These are phyloP conservation scores for Exophiala dermatitidis DNA, from an alignment of 2,329 filamentous ascomycete genomes.

Conservation along the genomic window DNA sequence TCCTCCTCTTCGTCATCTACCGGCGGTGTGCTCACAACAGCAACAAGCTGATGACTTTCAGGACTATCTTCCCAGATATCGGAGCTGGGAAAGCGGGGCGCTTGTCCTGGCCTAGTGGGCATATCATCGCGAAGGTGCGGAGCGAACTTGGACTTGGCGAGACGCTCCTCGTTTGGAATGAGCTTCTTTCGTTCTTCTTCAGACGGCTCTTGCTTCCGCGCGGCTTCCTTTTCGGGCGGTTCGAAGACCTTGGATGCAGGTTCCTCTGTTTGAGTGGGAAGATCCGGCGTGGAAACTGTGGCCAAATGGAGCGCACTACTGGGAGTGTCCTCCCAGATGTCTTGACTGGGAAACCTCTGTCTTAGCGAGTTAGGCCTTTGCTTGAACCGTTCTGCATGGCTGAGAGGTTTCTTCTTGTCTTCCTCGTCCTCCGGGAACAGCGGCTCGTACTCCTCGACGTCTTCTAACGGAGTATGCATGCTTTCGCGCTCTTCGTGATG, in stretches of 20 bases:
- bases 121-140: constrained; percentile 47
- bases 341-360: constrained; percentile 82
- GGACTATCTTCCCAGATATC: constrained; percentile 95
- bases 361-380: constrained; percentile 46
- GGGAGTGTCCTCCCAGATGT: constrained; percentile 95
- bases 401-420: constrained; percentile 48
- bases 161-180: constrained; percentile 32
- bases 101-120: constrained; percentile 46
- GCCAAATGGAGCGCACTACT: constrained; percentile 69
- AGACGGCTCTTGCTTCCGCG: constrained; percentile 35
- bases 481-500: constrained; percentile 47
- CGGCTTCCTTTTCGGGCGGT: constrained; percentile 43
- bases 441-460: constrained; percentile 91
- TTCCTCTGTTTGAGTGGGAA: constrained; percentile 38
- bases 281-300: constrained; percentile 75
- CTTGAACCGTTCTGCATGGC: constrained; percentile 51
- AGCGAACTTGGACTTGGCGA: constrained; percentile 33
- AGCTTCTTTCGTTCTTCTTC: constrained; percentile 36
- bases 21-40: constrained; percentile 56
- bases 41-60: constrained; percentile 71
- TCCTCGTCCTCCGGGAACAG: constrained; percentile 73
- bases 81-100: constrained; percentile 76
- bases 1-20: constrained; percentile 46
- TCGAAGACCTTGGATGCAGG: constrained; percentile 33
- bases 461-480: constrained; percentile 64